A percentile compares a stretch with the other conserved stretches of the same genome.
Evolutionary conservation across 208 protist species (phyloP).

Genomic region (Leishmania guyanensis): DNA sequence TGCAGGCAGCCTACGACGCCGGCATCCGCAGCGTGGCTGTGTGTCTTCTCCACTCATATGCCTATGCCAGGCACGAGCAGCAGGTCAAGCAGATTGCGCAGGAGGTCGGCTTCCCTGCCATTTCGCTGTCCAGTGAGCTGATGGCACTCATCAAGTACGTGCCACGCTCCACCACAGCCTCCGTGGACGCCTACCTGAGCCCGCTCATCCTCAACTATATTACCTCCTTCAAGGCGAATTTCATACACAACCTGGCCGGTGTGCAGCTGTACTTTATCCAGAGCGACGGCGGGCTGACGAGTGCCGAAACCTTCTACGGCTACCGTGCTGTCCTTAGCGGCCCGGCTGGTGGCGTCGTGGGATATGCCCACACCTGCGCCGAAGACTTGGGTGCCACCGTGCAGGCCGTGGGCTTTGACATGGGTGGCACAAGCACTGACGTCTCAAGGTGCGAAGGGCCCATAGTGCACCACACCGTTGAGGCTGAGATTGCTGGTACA

Average conservation of each 20-base stretch:
- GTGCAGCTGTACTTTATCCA: slow-evolving; percentile 90
- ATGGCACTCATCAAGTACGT: slow-evolving; percentile 95
- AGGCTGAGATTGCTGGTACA: slow-evolving; percentile 88
- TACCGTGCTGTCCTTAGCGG: slow-evolving; percentile 94
- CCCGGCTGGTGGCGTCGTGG: slow-evolving; percentile 95
- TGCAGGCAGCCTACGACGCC: slow-evolving; percentile 50
- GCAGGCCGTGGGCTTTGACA: slow-evolving; percentile 93
- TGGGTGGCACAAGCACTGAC: slow-evolving; percentile 96
- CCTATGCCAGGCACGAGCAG: slow-evolving; percentile 86
- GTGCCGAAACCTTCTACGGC: slow-evolving; percentile 88
- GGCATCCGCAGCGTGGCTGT: slow-evolving; percentile 92
- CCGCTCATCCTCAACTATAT: slow-evolving; percentile 92
- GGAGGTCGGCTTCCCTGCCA: slow-evolving; percentile 90
- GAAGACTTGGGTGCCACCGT: slow-evolving; percentile 34
- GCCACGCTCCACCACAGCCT: slow-evolving; percentile 92
- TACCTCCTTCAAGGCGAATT: slow-evolving; percentile 62
- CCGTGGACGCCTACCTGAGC: slow-evolving; percentile 96
- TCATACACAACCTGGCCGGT: slow-evolving; percentile 41
- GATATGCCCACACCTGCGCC: slow-evolving; percentile 86
- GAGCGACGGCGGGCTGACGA: slow-evolving; percentile 93
- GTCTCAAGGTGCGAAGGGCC: slow-evolving; percentile 84
- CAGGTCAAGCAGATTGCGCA: slow-evolving; percentile 77
- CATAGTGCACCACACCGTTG: slow-evolving; percentile 87
- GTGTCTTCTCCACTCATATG: slow-evolving; percentile 95
- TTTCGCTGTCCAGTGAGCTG: slow-evolving; percentile 91